A percentile compares a stretch with the other conserved stretches of the same genome.
phyloP scores from a whole-genome alignment of 257 asterid genomes.

The Plantago ovata region DNA sequence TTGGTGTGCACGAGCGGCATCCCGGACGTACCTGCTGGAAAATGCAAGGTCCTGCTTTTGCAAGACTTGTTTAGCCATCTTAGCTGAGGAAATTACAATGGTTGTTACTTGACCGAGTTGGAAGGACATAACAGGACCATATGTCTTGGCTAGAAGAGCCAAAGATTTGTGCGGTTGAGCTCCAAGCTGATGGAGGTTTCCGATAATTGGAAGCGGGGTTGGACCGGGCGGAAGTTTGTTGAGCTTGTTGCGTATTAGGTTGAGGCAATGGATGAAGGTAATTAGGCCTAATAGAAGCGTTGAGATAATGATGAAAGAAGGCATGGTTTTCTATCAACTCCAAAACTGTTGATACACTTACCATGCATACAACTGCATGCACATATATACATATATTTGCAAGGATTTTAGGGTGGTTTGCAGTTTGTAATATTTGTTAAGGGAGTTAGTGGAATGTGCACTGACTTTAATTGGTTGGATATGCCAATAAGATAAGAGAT shows the following conservation, averaged over 20 bases:
- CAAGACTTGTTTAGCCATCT: conserved; percentile 5
- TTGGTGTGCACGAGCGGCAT: neutral
- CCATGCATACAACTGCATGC: too few species aligned
- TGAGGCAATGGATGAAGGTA: neutral
- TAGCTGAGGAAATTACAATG: neutral
- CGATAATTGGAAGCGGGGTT: neutral
- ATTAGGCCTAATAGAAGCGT: neutral
- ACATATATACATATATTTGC: too few species aligned
- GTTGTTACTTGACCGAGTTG: neutral
- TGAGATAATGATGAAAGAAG: neutral
- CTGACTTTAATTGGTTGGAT: too few species aligned
- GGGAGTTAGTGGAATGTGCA: too few species aligned
- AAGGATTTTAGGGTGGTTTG: too few species aligned
- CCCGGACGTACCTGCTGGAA: conserved; percentile 2
- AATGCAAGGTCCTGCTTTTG: conserved; percentile 8
- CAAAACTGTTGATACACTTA: too few species aligned
- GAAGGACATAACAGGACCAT: conserved; percentile 7
- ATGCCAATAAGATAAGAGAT: too few species aligned
- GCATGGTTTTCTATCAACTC: neutral
- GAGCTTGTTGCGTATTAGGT: neutral
- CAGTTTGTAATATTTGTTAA: too few species aligned
- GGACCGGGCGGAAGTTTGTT: conserved; percentile 6
- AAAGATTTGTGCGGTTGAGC: neutral
- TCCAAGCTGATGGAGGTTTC: conserved; percentile 6
- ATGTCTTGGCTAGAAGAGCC: neutral